Evolutionary conservation across 1,139 yeast genomes (phyloP).

Genomic region (Blastobotrys malaysiensis): DNA sequence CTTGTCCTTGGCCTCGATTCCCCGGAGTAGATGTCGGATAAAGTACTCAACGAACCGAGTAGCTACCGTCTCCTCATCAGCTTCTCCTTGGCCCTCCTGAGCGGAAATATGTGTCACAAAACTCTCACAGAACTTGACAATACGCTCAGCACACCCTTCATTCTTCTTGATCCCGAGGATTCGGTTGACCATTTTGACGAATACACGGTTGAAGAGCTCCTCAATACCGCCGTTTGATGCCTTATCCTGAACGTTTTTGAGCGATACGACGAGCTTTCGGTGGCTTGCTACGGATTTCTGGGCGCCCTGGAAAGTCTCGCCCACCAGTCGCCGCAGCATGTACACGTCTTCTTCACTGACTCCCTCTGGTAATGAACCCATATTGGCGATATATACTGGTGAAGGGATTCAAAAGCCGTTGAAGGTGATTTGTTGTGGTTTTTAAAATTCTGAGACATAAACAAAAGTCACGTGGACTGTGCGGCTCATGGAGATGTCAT

Average conservation of each 20-base stretch:
- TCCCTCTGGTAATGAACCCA: slow-evolving; percentile 14
- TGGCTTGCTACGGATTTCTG: slow-evolving; percentile 73
- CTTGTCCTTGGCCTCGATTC: slow-evolving; percentile 70
- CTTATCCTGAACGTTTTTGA: slow-evolving; percentile 53
- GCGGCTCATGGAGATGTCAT: not conserved
- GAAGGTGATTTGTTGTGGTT: not conserved
- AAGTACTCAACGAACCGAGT: slow-evolving; percentile 53
- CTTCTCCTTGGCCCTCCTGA: slow-evolving; percentile 36
- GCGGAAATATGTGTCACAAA: slow-evolving; percentile 47
- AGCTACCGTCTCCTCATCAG: slow-evolving; percentile 36
- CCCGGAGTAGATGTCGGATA: slow-evolving; percentile 63
- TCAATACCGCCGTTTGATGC: slow-evolving; percentile 50
- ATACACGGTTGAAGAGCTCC: slow-evolving; percentile 54
- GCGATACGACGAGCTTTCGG: slow-evolving; percentile 60
- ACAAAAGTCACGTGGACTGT: not conserved
- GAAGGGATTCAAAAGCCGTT: not conserved
- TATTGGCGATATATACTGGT: not conserved
- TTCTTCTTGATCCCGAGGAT: slow-evolving; percentile 64
- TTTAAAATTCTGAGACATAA: not conserved
- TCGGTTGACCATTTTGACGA: slow-evolving; percentile 58
- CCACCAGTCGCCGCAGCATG: slow-evolving; percentile 34
- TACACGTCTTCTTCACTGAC: slow-evolving; percentile 20
- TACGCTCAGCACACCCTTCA: slow-evolving; percentile 69
- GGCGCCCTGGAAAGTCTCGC: slow-evolving; percentile 75
- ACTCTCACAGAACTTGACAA: slow-evolving; percentile 66